Evolutionary conservation across 306 rosid species (phyloP), one percentile per base, ranked within the genome.

Genomic region (Vigna mungo): DNA sequence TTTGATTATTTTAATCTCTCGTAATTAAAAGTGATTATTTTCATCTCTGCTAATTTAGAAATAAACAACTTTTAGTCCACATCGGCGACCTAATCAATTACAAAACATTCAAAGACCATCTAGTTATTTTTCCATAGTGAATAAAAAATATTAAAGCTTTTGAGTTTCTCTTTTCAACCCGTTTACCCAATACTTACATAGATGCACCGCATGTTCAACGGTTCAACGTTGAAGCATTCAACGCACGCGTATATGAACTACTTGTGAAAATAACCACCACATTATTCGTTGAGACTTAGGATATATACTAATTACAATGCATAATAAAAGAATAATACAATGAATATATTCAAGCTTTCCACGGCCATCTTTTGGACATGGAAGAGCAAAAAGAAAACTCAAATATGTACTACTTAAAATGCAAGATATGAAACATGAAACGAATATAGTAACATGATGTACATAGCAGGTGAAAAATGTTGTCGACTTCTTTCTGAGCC

Each of bases 401-500:
- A 53, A 55, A 48, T 11, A 23, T 54, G 55, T 17, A 2, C 75
- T 71, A 76, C 56, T 58, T 82, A 56, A 68, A 79, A 66, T 10
- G 72, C 27, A 75, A 36, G 51, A 47, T 21, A 49, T 20, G 44
- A 51, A 58, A 18, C 68, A 32, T 41, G 47, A 34, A 65, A 20
- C 54, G 43, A 62, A 61, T 76, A 39, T 49, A 68, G 69, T 71
- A 32, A 48, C 53, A 78, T 74, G 43, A 78, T 74, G 70, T 78
- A 83, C 83, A 78, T 9, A 54, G 80, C 72, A 65, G 68, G 63
- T 10, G 17, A 48, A 25, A 69, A 56, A 55, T 80, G 76, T 37
- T 44, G 71, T 51, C 32, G 49, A 51, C 53, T 65, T 85, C 83
- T 32, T 82, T 81, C 37, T 74, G 66, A 75, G 69, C 44, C 80